Conservation (phyloP, 2,329 filamentous ascomycete genomes). For the Neonectria punicea region DNA sequence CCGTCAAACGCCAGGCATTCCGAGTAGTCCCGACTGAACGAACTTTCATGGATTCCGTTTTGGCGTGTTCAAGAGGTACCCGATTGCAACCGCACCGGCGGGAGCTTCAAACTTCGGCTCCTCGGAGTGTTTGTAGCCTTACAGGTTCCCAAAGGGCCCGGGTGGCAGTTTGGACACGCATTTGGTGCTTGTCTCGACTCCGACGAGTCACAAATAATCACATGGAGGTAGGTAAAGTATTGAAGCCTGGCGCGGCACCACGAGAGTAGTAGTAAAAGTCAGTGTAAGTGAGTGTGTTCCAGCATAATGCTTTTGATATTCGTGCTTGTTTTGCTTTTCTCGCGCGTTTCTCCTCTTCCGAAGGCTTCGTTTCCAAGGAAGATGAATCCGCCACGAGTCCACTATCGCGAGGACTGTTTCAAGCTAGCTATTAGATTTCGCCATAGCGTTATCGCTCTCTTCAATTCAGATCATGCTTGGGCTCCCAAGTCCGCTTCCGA, state of each 20-base stretch:
- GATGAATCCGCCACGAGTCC: conserved; percentile 40
- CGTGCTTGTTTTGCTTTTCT: conserved; percentile 46
- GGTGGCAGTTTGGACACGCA: not conserved
- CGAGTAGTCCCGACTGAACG: not conserved
- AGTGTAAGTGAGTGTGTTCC: conserved; percentile 27
- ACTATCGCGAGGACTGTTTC: conserved; percentile 48
- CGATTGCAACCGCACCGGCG: conserved; percentile 2
- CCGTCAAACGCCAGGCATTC: conserved; percentile 3
- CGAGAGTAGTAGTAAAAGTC: conserved; percentile 5
- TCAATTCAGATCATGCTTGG: conserved; percentile 44
- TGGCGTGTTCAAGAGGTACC: not conserved
- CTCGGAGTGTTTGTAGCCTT: conserved; percentile 5
- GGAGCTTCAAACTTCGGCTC: not conserved
- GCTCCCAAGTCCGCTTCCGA: conserved; percentile 43
- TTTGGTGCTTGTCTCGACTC: not conserved
- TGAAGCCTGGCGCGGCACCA: not conserved
- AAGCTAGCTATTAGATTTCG: conserved; percentile 51
- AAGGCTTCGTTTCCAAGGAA: conserved; percentile 41
- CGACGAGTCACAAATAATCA: conserved; percentile 10
- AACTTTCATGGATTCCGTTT: not conserved
- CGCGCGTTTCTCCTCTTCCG: conserved; percentile 38
- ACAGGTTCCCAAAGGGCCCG: not conserved
- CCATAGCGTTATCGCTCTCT: conserved; percentile 49
- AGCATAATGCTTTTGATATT: conserved; percentile 47
- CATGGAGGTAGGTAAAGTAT: conserved; percentile 1